Conservation (phyloP, 495 filamentous ascomycete species). For the Penicillium psychrofluorescens region DNA sequence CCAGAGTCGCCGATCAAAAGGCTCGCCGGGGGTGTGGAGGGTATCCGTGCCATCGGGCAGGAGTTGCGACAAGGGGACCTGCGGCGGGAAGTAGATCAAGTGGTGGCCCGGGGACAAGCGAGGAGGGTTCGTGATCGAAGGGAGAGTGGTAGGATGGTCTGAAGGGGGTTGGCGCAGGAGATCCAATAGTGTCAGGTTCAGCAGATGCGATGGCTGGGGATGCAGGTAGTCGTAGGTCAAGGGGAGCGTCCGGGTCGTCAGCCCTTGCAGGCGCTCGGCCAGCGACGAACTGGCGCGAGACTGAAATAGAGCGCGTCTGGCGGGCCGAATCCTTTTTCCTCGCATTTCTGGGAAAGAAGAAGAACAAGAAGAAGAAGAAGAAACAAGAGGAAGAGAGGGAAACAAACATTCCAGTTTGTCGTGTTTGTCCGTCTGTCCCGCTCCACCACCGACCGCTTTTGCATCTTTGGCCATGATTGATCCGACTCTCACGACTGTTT, state of each 20-base stretch:
- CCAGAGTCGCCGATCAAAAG: slow-evolving; percentile 71
- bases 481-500: background rate
- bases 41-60: slow-evolving; percentile 67
- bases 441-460: too few relatives aligned
- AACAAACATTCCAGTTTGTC: slow-evolving; percentile 17
- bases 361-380: background rate
- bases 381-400: slow-evolving; percentile 9
- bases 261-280: slow-evolving; percentile 20
- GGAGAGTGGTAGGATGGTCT: slow-evolving; percentile 11
- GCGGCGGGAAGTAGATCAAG: slow-evolving; percentile 65
- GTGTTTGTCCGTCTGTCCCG: slow-evolving; percentile 21
- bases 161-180: slow-evolving; percentile 34
- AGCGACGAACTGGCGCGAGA: slow-evolving; percentile 19
- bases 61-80: slow-evolving; percentile 48
- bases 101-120: slow-evolving; percentile 48
- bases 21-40: slow-evolving; percentile 56
- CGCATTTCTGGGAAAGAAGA: slow-evolving; percentile 3
- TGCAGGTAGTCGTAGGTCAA: slow-evolving; percentile 57
- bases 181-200: slow-evolving; percentile 54
- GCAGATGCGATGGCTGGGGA: slow-evolving; percentile 55
- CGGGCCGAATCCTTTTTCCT: too few relatives aligned
- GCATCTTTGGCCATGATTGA: too few relatives aligned
- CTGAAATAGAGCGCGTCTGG: too few relatives aligned
- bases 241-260: slow-evolving; percentile 45
- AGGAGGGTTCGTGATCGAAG: slow-evolving; percentile 25